These are phyloP conservation scores for Astrephomene gubernaculifera DNA, from an alignment of 139 green algal species.

Conservation along the genomic window DNA sequence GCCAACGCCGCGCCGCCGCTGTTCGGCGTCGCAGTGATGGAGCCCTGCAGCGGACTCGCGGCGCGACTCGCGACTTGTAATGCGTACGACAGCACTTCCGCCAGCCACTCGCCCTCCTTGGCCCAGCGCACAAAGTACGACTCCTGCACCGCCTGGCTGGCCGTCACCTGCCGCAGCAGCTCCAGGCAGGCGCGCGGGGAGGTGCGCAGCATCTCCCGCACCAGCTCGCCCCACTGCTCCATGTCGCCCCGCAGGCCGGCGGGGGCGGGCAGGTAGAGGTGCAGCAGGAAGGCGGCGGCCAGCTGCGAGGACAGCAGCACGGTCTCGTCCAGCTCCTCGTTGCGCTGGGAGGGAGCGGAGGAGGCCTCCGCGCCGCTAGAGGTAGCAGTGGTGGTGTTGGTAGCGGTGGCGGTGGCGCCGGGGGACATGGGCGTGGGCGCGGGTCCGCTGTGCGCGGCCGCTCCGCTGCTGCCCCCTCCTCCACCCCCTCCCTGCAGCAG, in stretches of 20 bases:
- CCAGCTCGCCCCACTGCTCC: conserved; percentile 3
- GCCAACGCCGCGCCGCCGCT: not conserved
- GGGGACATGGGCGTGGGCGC: not conserved
- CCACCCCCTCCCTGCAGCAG: not conserved
- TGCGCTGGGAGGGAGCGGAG: conserved; percentile 23
- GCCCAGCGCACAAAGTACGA: not conserved
- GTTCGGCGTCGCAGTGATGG: not conserved
- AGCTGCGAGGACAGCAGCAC: conserved; percentile 37
- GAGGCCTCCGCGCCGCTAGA: not conserved
- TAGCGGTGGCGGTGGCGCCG: not conserved
- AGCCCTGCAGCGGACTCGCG: not conserved
- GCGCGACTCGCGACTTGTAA: not conserved
- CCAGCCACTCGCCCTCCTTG: not conserved
- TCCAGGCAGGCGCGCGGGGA: conserved; percentile 20
- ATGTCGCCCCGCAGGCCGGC: conserved; percentile 43
- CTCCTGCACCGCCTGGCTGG: not conserved
- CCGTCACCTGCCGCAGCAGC: not conserved
- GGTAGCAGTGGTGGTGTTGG: not conserved
- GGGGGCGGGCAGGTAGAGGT: conserved; percentile 49
- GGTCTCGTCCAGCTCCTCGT: conserved; percentile 49
- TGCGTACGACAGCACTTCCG: not conserved
- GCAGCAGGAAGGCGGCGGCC: conserved; percentile 55
- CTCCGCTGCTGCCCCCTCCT: not conserved
- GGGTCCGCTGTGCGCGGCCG: not conserved
- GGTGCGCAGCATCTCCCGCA: not conserved